A percentile compares a stretch with the other conserved stretches of the same genome.
phyloP scores from a whole-genome alignment of 78 protist species.

The Dictyostelium citrinum region DNA sequence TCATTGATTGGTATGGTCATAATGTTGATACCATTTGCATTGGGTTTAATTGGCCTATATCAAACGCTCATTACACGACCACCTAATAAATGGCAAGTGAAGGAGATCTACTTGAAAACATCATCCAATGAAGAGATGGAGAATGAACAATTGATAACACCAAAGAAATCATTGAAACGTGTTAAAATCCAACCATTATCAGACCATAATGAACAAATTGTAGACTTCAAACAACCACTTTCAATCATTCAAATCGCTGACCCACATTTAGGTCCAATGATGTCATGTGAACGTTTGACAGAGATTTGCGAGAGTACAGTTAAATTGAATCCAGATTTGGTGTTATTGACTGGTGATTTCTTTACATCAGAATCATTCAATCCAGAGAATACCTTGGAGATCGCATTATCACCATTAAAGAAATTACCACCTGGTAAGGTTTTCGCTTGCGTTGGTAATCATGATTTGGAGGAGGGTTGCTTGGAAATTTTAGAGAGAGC shows the following conservation, averaged over 20 bases:
- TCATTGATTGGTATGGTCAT: not conserved
- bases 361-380: constrained; percentile 63
- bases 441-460: constrained; percentile 81
- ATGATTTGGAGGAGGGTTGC: constrained; percentile 83
- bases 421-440: constrained; percentile 61
- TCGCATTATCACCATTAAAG: constrained; percentile 67
- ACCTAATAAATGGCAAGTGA: constrained; percentile 60
- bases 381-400: constrained; percentile 21
- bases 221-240: constrained; percentile 59
- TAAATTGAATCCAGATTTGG: constrained; percentile 80
- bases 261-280: constrained; percentile 85
- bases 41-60: not conserved
- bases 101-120: not conserved
- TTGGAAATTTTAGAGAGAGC: constrained; percentile 35
- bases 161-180: not conserved
- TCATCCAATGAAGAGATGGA: not conserved
- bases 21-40: not conserved
- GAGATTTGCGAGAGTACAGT: constrained; percentile 79
- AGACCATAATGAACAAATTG: not conserved
- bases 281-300: constrained; percentile 73
- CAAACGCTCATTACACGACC: constrained; percentile 12
- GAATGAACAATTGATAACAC: constrained; percentile 37
- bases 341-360: constrained; percentile 82
- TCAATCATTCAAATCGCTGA: constrained; percentile 82
- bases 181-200: not conserved